Conservation (phyloP, 1,284 basidiomycete species). For the Thecaphora frezii region DNA sequence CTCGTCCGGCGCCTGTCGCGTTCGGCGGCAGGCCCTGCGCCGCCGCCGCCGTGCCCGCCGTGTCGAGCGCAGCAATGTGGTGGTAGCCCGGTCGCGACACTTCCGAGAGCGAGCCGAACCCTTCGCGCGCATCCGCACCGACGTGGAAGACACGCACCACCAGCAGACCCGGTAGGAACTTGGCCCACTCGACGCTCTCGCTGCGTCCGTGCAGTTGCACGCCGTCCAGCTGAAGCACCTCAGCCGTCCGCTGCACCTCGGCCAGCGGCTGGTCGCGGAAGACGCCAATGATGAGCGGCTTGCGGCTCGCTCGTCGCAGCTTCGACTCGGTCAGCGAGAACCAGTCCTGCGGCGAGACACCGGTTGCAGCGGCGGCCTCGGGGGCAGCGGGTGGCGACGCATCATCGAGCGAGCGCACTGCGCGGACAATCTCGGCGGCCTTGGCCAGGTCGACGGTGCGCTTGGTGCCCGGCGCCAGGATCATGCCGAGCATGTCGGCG, state of each 20-base stretch:
- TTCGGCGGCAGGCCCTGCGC: not conserved
- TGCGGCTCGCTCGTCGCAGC: constrained; percentile 25
- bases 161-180: constrained; percentile 48
- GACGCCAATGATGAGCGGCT: constrained; percentile 54
- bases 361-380: not conserved
- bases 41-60: constrained; percentile 15
- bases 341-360: constrained; percentile 42
- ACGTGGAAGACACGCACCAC: constrained; percentile 56
- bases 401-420: constrained; percentile 35
- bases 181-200: constrained; percentile 52
- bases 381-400: constrained; percentile 8
- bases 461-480: constrained; percentile 53
- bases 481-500: constrained; percentile 57
- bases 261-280: constrained; percentile 54
- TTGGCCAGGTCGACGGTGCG: constrained; percentile 35
- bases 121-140: constrained; percentile 7
- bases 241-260: constrained; percentile 40
- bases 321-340: constrained; percentile 41
- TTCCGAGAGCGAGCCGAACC: constrained; percentile 32
- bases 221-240: constrained; percentile 44
- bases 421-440: constrained; percentile 45
- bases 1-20: constrained; percentile 6
- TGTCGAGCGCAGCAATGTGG: constrained; percentile 52
- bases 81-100: constrained; percentile 47
- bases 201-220: constrained; percentile 56